Evolutionary conservation across 78 protist species (phyloP).

Genomic region (Salpingoeca rosetta): DNA sequence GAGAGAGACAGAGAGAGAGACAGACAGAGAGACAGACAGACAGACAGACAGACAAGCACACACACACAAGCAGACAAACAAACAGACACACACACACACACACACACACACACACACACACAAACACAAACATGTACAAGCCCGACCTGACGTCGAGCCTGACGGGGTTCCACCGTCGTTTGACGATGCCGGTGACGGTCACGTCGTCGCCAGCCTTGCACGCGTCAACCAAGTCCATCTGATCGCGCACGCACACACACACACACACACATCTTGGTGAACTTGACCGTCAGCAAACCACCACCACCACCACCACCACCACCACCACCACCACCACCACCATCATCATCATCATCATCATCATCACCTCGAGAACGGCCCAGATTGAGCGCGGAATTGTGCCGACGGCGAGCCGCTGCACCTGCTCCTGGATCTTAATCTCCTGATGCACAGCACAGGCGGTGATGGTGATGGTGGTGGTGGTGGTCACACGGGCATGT

Average conservation of each 20-base stretch:
- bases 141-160: slow-evolving; percentile 22
- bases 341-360: not conserved
- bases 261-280: not conserved
- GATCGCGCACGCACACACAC: not conserved
- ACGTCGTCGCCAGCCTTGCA: slow-evolving; percentile 91
- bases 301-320: not conserved
- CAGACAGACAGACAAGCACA: not conserved
- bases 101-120: not conserved
- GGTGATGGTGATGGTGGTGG: not conserved
- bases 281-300: not conserved
- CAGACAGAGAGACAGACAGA: not conserved
- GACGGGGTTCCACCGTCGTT: slow-evolving; percentile 48
- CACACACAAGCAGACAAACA: not conserved
- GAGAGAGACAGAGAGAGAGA: slow-evolving; percentile 13
- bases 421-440: slow-evolving; percentile 63
- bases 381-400: slow-evolving; percentile 74
- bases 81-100: no score
- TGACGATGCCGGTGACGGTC: slow-evolving; percentile 42
- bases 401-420: slow-evolving; percentile 55
- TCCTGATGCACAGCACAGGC: no score
- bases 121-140: not conserved
- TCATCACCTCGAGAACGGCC: slow-evolving; percentile 41
- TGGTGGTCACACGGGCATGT: no score
- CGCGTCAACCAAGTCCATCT: slow-evolving; percentile 74
- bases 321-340: not conserved